Evolutionary conservation across 176 grass and related monocot genomes (phyloP).

Genomic region (Avena insularis): DNA sequence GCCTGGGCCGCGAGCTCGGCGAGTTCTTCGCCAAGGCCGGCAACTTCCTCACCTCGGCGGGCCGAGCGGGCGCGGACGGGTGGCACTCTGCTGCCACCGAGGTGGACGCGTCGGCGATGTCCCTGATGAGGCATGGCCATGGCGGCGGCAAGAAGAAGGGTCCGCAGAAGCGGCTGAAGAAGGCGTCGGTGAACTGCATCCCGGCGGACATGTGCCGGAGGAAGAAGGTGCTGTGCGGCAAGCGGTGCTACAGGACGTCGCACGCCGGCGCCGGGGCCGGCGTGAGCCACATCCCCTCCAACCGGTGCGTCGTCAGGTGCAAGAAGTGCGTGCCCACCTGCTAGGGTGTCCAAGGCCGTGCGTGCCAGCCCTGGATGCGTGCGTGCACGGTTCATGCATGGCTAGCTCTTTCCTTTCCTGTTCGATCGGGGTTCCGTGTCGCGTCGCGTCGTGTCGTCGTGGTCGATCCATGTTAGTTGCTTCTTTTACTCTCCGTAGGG

Average conservation of each 20-base stretch:
- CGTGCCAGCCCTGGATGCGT: too few relatives aligned
- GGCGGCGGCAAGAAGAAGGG: background rate
- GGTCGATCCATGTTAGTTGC: constrained; percentile 3
- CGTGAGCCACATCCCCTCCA: constrained; percentile 48
- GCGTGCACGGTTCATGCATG: background rate
- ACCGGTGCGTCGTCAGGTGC: constrained; percentile 73
- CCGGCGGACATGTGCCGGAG: constrained; percentile 59
- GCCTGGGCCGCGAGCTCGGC: constrained; percentile 47
- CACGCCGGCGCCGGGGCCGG: constrained; percentile 17
- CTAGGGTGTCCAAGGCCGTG: constrained; percentile 37
- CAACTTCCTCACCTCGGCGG: constrained; percentile 48
- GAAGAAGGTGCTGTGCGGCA: constrained; percentile 76
- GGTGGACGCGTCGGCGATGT: background rate
- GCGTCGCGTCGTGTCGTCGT: background rate
- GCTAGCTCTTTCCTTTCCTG: background rate
- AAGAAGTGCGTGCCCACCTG: constrained; percentile 90
- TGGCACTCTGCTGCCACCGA: constrained; percentile 29
- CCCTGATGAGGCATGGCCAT: constrained; percentile 32
- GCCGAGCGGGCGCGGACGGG: background rate
- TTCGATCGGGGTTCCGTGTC: background rate
- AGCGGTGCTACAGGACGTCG: constrained; percentile 62
- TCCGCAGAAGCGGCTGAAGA: constrained; percentile 29
- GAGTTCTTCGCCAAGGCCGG: constrained; percentile 47
- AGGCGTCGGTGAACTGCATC: constrained; percentile 55
- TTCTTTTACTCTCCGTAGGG: background rate